Conservation (phyloP, 163 green algal species). For the Coccomyxa subellipsoidea region DNA sequence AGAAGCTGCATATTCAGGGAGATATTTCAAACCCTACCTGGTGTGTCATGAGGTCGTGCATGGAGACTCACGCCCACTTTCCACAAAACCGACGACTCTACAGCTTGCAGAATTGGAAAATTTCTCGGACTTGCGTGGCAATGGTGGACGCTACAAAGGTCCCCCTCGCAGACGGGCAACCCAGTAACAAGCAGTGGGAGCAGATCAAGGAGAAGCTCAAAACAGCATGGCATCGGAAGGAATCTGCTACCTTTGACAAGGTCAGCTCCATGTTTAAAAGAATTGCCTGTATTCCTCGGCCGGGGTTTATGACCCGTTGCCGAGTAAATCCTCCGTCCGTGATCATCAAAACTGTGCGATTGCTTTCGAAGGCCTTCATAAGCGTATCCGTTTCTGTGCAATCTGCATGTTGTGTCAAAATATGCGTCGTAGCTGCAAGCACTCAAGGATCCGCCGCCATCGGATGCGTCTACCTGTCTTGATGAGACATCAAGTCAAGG, state of each 20-base stretch:
- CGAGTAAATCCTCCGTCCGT: too few relatives aligned
- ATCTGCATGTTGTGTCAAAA: neutral
- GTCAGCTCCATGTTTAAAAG: neutral
- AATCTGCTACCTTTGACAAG: neutral
- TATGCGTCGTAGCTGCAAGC: too few relatives aligned
- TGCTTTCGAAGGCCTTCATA: neutral
- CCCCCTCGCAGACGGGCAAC: neutral
- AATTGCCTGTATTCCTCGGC: neutral
- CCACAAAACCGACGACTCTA: neutral
- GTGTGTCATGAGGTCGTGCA: too few relatives aligned
- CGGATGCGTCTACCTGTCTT: too few relatives aligned
- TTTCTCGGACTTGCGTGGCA: neutral
- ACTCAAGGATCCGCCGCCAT: too few relatives aligned
- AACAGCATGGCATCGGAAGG: neutral
- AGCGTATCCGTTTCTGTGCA: neutral
- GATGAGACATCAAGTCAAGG: too few relatives aligned
- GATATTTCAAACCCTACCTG: too few relatives aligned
- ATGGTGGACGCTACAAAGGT: neutral
- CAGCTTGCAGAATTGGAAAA: neutral
- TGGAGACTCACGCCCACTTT: neutral
- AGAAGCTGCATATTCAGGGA: too few relatives aligned
- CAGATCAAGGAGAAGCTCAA: constrained; percentile 8
- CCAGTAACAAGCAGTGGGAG: neutral
- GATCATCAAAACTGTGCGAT: neutral
- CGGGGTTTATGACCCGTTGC: neutral